A percentile compares a stretch with the other conserved stretches of the same genome.
Evolutionary conservation across 495 filamentous ascomycete species (phyloP).

Genomic region (Acidomyces sp.): DNA sequence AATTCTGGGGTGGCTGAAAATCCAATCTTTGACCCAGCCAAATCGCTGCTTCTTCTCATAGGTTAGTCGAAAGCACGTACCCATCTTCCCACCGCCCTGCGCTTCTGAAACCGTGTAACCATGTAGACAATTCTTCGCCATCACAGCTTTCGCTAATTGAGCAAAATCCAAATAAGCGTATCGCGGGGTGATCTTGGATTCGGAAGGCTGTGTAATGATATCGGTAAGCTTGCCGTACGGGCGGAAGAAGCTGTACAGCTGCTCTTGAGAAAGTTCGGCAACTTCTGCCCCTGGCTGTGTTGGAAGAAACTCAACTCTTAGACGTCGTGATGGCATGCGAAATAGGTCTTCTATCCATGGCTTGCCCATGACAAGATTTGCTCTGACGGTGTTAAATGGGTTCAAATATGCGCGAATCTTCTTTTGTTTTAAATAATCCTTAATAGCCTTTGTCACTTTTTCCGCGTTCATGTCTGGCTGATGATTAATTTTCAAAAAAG

Average conservation of each 20-base stretch:
- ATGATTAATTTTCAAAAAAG: conserved; percentile 77
- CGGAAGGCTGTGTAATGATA: conserved; percentile 62
- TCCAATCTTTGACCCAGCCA: conserved; percentile 75
- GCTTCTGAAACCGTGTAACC: conserved; percentile 51
- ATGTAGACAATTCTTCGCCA: conserved; percentile 88
- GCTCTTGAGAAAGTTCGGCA: conserved; percentile 73
- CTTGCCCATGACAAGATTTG: conserved; percentile 60
- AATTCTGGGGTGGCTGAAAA: conserved; percentile 76
- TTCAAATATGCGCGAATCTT: conserved; percentile 80
- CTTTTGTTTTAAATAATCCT: conserved; percentile 47
- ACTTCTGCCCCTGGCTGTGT: conserved; percentile 48
- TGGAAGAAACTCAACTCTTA: conserved; percentile 76
- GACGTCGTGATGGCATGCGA: conserved; percentile 57
- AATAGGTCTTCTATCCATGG: conserved; percentile 93
- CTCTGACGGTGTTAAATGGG: conserved; percentile 57
- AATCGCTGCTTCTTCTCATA: conserved; percentile 66
- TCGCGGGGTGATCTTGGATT: conserved; percentile 69
- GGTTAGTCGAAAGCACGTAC: conserved; percentile 61
- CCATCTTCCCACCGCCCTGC: conserved; percentile 56
- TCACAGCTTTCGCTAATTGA: conserved; percentile 55
- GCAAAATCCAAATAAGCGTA: conserved; percentile 69
- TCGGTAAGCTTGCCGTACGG: conserved; percentile 78
- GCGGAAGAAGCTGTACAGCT: conserved; percentile 74
- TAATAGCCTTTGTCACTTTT: conserved; percentile 46
- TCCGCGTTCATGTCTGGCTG: conserved; percentile 36